These are phyloP conservation scores for Phytopythium kandeliae DNA, from an alignment of 352 stramenopile genomes.

Conservation along the genomic window DNA sequence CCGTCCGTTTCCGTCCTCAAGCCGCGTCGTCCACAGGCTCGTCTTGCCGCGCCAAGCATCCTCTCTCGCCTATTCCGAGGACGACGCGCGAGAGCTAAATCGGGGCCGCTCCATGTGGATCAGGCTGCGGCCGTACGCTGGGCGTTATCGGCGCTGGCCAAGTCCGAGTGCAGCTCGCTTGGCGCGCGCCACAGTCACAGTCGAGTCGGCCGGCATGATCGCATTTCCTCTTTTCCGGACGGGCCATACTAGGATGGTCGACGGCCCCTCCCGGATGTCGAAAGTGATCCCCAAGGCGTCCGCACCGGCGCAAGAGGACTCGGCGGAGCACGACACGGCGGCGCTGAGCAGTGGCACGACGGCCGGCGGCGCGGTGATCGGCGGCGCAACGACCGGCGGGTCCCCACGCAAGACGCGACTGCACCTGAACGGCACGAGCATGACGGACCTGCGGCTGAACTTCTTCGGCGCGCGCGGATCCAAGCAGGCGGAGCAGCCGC, in stretches of 20 bases:
- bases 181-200: neutral
- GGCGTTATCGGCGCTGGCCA: too few relatives aligned
- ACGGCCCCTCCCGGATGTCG: slow-evolving; percentile 58
- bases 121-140: too few relatives aligned
- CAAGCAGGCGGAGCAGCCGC: slow-evolving; percentile 19
- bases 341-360: slow-evolving; percentile 14
- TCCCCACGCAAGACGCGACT: slow-evolving; percentile 31
- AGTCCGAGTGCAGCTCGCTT: too few relatives aligned
- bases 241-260: slow-evolving; percentile 70
- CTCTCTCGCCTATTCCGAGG: too few relatives aligned
- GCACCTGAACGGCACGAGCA: slow-evolving; percentile 42
- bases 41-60: too few relatives aligned
- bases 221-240: slow-evolving; percentile 71
- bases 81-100: too few relatives aligned
- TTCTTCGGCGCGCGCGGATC: slow-evolving; percentile 46
- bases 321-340: slow-evolving; percentile 16
- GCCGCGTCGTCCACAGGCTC: too few relatives aligned
- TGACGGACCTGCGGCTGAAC: slow-evolving; percentile 69
- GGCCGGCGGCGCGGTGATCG: neutral
- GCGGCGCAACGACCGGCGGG: neutral
- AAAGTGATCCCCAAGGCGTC: slow-evolving; percentile 71
- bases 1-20: too few relatives aligned
- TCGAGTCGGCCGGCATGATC: slow-evolving; percentile 36
- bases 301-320: slow-evolving; percentile 12
- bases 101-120: too few relatives aligned